Evolutionary conservation across 2,329 filamentous ascomycete species (phyloP).

Genomic region (Sordariomycetes sp.): DNA sequence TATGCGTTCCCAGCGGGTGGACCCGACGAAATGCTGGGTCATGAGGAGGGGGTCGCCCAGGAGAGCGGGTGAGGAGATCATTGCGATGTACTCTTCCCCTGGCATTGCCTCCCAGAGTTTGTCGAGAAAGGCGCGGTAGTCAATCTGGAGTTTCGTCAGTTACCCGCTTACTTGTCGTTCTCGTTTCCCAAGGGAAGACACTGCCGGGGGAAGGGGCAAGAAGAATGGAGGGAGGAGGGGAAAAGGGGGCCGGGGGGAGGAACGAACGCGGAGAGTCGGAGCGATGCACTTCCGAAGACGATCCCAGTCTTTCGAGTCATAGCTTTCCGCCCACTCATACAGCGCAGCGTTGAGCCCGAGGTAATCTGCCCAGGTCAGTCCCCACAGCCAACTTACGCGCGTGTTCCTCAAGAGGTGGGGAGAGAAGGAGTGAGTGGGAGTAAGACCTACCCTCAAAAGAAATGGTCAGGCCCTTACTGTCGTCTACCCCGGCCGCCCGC

Average conservation of each 20-base stretch:
- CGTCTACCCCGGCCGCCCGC: background rate
- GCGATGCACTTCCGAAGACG: conserved; percentile 48
- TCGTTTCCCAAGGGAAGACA: background rate
- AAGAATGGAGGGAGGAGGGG: conserved; percentile 30
- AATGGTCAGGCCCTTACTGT: background rate
- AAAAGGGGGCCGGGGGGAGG: conserved; percentile 27
- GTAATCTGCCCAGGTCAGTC: conserved; percentile 8
- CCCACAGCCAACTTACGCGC: background rate
- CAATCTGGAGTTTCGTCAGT: conserved; percentile 32
- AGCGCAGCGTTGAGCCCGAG: conserved; percentile 12
- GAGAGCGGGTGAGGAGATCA: conserved; percentile 42
- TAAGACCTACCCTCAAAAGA: background rate
- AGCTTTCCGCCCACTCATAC: conserved; percentile 50
- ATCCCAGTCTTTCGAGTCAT: conserved; percentile 54
- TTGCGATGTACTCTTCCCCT: conserved; percentile 44
- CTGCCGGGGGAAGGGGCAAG: too few species aligned
- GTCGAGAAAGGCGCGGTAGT: conserved; percentile 55
- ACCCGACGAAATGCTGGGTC: conserved; percentile 53
- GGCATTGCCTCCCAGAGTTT: conserved; percentile 48
- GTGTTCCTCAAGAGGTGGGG: background rate
- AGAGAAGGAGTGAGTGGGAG: background rate
- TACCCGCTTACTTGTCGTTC: background rate
- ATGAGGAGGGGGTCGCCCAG: conserved; percentile 47
- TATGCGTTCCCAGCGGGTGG: conserved; percentile 41
- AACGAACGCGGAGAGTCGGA: conserved; percentile 19